Percentiles rank a stretch among this genome's conserved stretches.
phyloP scores from a whole-genome alignment of 2,329 filamentous ascomycete species.

The Aspergillus aculeatus region DNA sequence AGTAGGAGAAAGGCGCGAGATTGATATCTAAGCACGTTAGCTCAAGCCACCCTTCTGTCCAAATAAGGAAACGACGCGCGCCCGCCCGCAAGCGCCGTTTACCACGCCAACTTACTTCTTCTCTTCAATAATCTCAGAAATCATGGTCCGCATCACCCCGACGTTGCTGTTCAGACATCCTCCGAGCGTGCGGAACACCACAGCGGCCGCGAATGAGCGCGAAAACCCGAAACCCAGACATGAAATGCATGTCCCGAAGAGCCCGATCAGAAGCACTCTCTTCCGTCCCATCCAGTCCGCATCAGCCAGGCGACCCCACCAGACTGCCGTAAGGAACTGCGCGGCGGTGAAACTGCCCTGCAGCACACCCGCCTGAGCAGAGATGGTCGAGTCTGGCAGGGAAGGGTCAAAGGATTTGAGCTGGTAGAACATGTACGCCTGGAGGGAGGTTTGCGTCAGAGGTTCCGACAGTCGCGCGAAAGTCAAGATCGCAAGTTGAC shows the following conservation, averaged over 20 bases:
- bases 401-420: slow-evolving; percentile 71
- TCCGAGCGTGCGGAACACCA: slow-evolving; percentile 65
- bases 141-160: slow-evolving; percentile 72
- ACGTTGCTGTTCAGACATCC: slow-evolving; percentile 71
- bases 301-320: slow-evolving; percentile 73
- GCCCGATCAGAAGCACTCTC: slow-evolving; percentile 71
- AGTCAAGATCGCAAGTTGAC: slow-evolving; percentile 74
- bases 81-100: too few species aligned
- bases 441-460: slow-evolving; percentile 72
- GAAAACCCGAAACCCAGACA: slow-evolving; percentile 70
- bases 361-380: slow-evolving; percentile 73
- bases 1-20: slow-evolving; percentile 58
- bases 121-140: slow-evolving; percentile 68
- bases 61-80: neutral
- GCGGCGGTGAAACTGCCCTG: slow-evolving; percentile 77
- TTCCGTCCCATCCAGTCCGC: slow-evolving; percentile 70
- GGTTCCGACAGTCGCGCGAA: slow-evolving; percentile 79
- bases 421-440: slow-evolving; percentile 85
- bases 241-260: slow-evolving; percentile 67
- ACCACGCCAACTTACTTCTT: slow-evolving; percentile 53
- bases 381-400: slow-evolving; percentile 62
- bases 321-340: slow-evolving; percentile 77
- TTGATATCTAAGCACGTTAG: slow-evolving; percentile 37
- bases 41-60: neutral
- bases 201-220: slow-evolving; percentile 59